These are phyloP conservation scores for Kazachstania kunashirensis DNA, from an alignment of 805 yeast genomes.

Conservation along the genomic window DNA sequence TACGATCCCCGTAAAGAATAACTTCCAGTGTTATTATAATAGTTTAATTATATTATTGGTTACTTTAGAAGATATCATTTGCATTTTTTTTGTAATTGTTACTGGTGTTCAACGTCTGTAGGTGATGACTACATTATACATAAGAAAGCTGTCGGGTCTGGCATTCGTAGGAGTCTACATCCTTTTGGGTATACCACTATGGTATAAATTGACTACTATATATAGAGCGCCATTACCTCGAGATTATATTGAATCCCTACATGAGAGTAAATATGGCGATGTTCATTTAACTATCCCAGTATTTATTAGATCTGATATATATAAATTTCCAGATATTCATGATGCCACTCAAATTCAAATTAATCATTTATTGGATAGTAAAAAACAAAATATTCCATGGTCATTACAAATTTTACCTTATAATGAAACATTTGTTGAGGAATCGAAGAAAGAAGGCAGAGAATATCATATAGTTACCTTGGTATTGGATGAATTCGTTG, in stretches of 20 bases:
- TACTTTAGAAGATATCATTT: too few species aligned
- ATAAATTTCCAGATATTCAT: constrained; percentile 58
- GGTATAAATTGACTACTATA: constrained; percentile 35
- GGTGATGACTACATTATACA: constrained; percentile 1
- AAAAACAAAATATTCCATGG: constrained; percentile 29
- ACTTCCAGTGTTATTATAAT: too few species aligned
- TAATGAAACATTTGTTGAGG: constrained; percentile 13
- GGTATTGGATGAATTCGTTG: constrained; percentile 34
- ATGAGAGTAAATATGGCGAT: constrained; percentile 35
- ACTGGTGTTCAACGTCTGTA: too few species aligned
- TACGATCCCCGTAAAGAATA: too few species aligned
- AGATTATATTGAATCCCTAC: constrained; percentile 29
- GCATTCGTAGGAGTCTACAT: constrained; percentile 24
- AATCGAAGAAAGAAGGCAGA: constrained; percentile 2
- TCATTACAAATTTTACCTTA: constrained; percentile 23
- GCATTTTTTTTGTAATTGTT: too few species aligned
- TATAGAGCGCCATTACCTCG: constrained; percentile 34
- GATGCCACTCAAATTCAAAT: constrained; percentile 44
- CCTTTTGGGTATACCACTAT: constrained; percentile 33
- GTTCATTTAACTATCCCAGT: constrained; percentile 37
- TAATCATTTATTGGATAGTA: constrained; percentile 29
- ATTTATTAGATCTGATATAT: constrained; percentile 34
- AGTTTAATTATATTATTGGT: too few species aligned
- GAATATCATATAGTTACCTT: constrained; percentile 32
- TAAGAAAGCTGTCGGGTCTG: constrained; percentile 18